Percentiles rank a stretch among this genome's conserved stretches.
Evolutionary conservation across 768 basidiomycete species (phyloP).

Genomic region (Lentinus brumalis): DNA sequence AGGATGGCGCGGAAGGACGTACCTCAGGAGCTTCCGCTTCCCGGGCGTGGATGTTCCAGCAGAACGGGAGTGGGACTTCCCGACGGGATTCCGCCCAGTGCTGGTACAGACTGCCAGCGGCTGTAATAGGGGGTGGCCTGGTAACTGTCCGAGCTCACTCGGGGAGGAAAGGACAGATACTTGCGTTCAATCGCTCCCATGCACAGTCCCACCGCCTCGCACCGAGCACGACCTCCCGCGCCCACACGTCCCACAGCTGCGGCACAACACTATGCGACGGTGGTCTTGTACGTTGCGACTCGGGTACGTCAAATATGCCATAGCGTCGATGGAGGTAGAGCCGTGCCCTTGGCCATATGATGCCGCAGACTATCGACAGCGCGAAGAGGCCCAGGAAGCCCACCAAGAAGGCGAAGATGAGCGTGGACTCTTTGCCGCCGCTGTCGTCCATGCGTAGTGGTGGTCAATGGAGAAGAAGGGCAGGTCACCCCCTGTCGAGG

Average conservation of each 20-base stretch:
- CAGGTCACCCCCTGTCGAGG: too few relatives aligned
- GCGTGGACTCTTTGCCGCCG: conserved; percentile 4
- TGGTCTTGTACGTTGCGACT: neutral
- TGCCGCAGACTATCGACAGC: neutral
- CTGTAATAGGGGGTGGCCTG: neutral
- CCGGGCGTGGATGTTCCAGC: neutral
- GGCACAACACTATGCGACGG: neutral
- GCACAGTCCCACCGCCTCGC: conserved; percentile 6
- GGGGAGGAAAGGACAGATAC: conserved; percentile 5
- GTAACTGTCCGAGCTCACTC: neutral
- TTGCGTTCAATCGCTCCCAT: conserved; percentile 16
- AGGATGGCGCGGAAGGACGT: neutral
- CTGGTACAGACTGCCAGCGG: conserved; percentile 14
- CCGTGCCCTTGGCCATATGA: conserved; percentile 6
- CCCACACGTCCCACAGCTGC: conserved; percentile 9
- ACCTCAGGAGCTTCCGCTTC: conserved; percentile 14
- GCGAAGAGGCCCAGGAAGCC: conserved; percentile 11
- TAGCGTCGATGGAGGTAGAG: neutral
- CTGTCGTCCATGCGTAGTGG: neutral
- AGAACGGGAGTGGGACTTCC: neutral
- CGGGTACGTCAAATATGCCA: neutral
- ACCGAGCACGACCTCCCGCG: conserved; percentile 5
- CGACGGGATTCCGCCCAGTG: too few relatives aligned
- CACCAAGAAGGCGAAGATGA: conserved; percentile 22
- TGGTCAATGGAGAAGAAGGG: neutral